phyloP scores from a whole-genome alignment of 257 asterid genomes.

The Echites panduratus region DNA sequence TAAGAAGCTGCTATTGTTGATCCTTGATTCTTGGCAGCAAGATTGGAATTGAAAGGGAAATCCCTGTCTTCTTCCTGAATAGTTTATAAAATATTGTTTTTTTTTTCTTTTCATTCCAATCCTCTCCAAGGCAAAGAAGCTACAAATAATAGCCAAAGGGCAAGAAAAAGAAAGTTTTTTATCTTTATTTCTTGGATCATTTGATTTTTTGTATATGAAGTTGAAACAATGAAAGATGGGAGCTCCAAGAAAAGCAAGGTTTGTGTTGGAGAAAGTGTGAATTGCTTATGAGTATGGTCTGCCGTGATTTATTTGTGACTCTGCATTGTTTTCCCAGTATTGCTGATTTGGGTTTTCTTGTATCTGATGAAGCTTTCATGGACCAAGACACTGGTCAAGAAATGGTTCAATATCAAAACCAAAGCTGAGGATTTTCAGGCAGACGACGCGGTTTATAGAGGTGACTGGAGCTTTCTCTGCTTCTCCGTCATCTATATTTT shows the following conservation, averaged over 20 bases:
- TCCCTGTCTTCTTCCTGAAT: slow-evolving; percentile 14
- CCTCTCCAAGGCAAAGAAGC: slow-evolving; percentile 8
- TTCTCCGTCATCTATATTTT: background rate
- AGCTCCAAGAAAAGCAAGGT: slow-evolving; percentile 87
- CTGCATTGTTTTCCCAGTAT: slow-evolving; percentile 27
- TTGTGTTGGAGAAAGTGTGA: slow-evolving; percentile 21
- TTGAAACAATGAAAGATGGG: slow-evolving; percentile 85
- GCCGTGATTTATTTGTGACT: slow-evolving; percentile 9
- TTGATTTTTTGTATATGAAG: slow-evolving; percentile 36
- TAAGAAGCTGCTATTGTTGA: slow-evolving; percentile 10
- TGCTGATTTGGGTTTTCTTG: slow-evolving; percentile 27
- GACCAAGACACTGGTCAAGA: slow-evolving; percentile 88
- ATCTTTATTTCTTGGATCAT: slow-evolving; percentile 20
- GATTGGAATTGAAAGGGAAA: slow-evolving; percentile 13
- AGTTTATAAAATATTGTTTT: background rate
- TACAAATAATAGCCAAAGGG: slow-evolving; percentile 11
- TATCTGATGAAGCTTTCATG: slow-evolving; percentile 58
- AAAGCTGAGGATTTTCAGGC: slow-evolving; percentile 89
- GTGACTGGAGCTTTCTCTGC: slow-evolving; percentile 26
- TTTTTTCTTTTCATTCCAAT: background rate
- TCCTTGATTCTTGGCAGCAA: slow-evolving; percentile 3
- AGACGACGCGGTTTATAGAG: slow-evolving; percentile 61
- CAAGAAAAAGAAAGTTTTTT: slow-evolving; percentile 22
- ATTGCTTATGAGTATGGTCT: background rate
- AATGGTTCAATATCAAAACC: slow-evolving; percentile 87